Evolutionary conservation across 2,329 filamentous ascomycete genomes (phyloP), one percentile per base, ranked within the genome.

Genomic region (Cephalotrichum gorgonifer): DNA sequence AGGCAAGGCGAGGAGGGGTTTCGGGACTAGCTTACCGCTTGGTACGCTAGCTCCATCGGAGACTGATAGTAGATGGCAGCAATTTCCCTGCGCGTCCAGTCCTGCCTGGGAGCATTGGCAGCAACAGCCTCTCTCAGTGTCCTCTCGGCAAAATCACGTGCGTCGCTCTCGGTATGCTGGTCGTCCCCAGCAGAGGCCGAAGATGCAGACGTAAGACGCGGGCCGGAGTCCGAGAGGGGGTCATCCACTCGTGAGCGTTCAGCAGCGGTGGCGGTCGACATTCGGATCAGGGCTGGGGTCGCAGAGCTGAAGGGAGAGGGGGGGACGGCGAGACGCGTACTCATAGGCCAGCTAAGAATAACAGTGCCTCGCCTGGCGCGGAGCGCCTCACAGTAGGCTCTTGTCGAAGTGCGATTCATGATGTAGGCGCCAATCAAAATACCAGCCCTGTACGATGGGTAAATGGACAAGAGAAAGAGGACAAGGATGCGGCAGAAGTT

Each of bases 31-130:
- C 42, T 49, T 66, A 89, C 86, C 53, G 86, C 78, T 62, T 85
- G 83, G 63, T 81, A 85, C 7, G 83, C 77, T 58, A 95, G 69
- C 60, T 91, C 85, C 71, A 90, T 83, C 61, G 93, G 70, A 15
- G 88, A 86, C 46, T 83, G 84, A 60, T 90, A 78, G 69, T 93
- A 94, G 57, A 95, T 84, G 54, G 85, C 79, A 9, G 83, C 71
- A 53, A 95, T 88, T 67, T 95, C 85, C 54, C 89, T 81, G 54
- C 77, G 80, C 6, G 86, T 87, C 89, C 88, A 95, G 64, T 83
- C 77, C 59, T 82, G 83, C 46, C 87, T 74, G 12, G 86, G 78
- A 5, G 62, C 67, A 1, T 67, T 74, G 22, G 83, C 81, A 43
- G 75, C 70, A 20, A 85, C 71, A 8, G 86, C 85, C 55, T 67